Evolutionary conservation across 805 yeast species (phyloP), one percentile per base, ranked within the genome.

Genomic region (Diddensiella santjacobensis): DNA sequence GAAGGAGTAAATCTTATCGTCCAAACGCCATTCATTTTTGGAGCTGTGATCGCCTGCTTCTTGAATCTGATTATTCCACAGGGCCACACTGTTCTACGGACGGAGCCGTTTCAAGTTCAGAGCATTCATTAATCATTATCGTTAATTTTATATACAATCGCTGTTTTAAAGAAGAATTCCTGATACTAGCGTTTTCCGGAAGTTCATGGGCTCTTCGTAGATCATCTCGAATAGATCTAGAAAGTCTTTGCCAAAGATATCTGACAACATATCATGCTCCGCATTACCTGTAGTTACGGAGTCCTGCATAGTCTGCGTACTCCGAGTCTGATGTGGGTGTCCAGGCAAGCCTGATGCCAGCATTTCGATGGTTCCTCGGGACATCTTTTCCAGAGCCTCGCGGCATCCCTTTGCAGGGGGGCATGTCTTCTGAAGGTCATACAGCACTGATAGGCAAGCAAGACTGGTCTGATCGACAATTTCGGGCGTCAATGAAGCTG

Each of bases 21-120:
- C 71, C 73, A 71, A 56, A 70, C 74, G 19, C 72, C 75, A 2
- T 71, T 67, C 51, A 74, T 75, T 24, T 60, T 71, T 18, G 62
- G 74, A 26, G 75, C 75, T 0, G 63, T 71, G 46, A 29, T 71
- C 44, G 75, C 73, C 1, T 62, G 72, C 10, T 60, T 71, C 20
- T 60, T 71, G 39, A 71, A 71, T 58, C 58, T 71, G 42, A 3
- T 66, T 3, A 55, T 71, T 39, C 74, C 74, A 8, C 31, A 26
- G 13, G 31, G 31, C 13, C 31, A 26, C 31, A 26, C 31, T 8
- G 11, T 13, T 8, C 8, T 13, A 26, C 8, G 13, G 8, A 26
- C 31, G 13, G 11, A 26, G 31, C 31, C 31, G 11, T 26, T 26
- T 26, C 31, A 26, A 26, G 13, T 26, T n/a, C n/a, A n/a, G n/a